Base-by-base conservation (phyloP, 345 rosid species). In the Gynandropsis gynandra region DNA sequence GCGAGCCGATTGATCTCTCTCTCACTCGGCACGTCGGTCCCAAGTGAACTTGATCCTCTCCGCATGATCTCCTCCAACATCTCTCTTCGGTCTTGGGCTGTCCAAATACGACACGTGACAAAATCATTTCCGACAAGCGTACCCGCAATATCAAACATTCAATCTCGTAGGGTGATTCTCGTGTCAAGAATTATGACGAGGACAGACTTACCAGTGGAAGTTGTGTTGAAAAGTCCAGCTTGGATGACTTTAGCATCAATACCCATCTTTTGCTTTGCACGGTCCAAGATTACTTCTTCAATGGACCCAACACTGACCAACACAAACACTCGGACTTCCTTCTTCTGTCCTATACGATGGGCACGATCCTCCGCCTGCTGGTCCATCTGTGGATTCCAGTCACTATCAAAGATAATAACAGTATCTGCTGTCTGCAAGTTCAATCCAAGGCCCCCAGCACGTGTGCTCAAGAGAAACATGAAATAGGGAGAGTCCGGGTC, bases 371-470 rank as follows among this genome's bases (percentile, higher is more conserved):
- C 97, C 11, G 97, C 98, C 71, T 92, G 98, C 51, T 87, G 98
- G 72, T 92, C 98, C 97, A 87, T 92, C 92, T 88, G 97, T 51
- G 97, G 97, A 68, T 88, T 88, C 97, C 97, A 88, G 65, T 88
- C 97, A 17, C 95, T 84, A 67, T 88, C 95, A 13, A 88, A 88
- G 66, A 88, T 63, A 59, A 88, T 84, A 35, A 88, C 97, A 17
- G 95, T 88, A 72, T 88, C 95, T 48, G 97, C 97, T 54, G 95
- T 88, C 63, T 84, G 95, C 67, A 88, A 90, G 76, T 88, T 88
- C 38, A 88, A 88, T 50, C 97, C 97, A 54, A 84, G 90, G 34
- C 95, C 97, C 57, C 97, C 97, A 64, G 97, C 97, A 31, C 97
- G 95, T 66, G 84, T 88, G 74, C 95, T 84, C 56, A 64, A 50